These are phyloP conservation scores for Mimosa bimucronata DNA, from an alignment of 306 rosid genomes.

Conservation along the genomic window DNA sequence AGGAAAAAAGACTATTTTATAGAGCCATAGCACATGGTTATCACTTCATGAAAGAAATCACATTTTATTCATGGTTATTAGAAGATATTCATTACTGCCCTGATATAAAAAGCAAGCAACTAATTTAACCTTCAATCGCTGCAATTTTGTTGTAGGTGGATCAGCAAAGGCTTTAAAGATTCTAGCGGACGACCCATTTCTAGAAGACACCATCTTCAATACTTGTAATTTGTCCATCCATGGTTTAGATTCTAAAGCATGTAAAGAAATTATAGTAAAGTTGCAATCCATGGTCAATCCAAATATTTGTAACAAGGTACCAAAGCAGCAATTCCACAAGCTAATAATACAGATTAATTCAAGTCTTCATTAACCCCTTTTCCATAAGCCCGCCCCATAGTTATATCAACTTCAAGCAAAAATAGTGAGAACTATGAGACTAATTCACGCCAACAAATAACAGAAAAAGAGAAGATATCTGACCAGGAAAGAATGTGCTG, in stretches of 20 bases:
- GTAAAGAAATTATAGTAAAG: conserved; percentile 11
- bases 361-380: neutral
- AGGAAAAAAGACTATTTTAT: no score
- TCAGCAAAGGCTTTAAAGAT: conserved; percentile 97
- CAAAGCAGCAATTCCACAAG: neutral
- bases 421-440: neutral
- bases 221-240: conserved; percentile 85
- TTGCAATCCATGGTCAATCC: neutral
- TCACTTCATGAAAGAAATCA: neutral
- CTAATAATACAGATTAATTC: neutral
- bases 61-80: neutral
- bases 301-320: neutral
- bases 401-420: neutral
- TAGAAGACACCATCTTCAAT: conserved; percentile 60
- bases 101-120: neutral
- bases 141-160: conserved; percentile 96
- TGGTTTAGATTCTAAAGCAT: conserved; percentile 65
- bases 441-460: neutral
- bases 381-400: neutral
- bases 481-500: conserved; percentile 78
- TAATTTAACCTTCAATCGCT: conserved; percentile 82
- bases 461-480: neutral
- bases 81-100: neutral
- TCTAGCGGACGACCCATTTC: conserved; percentile 61
- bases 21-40: neutral